phyloP scores from a whole-genome alignment of 2,329 filamentous ascomycete species.

The Verticillium nonalfalfae region DNA sequence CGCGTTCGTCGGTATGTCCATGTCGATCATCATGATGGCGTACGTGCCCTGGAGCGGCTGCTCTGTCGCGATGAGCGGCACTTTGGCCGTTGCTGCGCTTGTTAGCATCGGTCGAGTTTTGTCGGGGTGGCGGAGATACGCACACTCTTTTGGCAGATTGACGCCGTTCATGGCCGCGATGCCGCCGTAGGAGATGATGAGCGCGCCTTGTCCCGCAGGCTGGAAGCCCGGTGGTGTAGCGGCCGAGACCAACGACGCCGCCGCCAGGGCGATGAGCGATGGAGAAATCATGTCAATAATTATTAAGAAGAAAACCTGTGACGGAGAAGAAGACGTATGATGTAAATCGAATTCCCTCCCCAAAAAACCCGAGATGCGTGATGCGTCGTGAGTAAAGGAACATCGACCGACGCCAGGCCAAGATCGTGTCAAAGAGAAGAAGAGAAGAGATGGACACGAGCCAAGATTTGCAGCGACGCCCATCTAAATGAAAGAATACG shows the following conservation, averaged over 20 bases:
- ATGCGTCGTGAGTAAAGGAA: not conserved
- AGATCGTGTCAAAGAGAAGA: not conserved
- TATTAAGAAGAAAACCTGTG: slow-evolving; percentile 6
- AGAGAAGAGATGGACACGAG: not conserved
- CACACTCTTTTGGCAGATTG: slow-evolving; percentile 29
- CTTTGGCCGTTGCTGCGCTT: slow-evolving; percentile 4
- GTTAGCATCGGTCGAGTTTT: not conserved
- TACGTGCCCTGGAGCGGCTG: slow-evolving; percentile 19
- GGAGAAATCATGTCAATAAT: slow-evolving; percentile 20
- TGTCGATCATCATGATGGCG: slow-evolving; percentile 34
- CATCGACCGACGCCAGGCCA: not conserved
- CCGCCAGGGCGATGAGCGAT: slow-evolving; percentile 21
- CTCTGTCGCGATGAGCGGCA: slow-evolving; percentile 10
- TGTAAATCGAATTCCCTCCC: not conserved
- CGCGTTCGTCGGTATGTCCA: slow-evolving; percentile 33
- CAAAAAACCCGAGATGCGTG: not conserved
- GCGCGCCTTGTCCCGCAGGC: slow-evolving; percentile 26
- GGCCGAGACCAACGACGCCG: slow-evolving; percentile 26
- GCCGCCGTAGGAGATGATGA: slow-evolving; percentile 32
- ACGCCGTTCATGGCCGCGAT: slow-evolving; percentile 29
- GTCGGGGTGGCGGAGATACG: slow-evolving; percentile 3
- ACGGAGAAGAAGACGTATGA: not conserved
- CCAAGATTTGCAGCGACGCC: not conserved
- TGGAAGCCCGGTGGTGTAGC: slow-evolving; percentile 33
- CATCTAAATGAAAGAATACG: not conserved